Conservation (phyloP, 805 yeast species). For the Ogataea pignaliae region DNA sequence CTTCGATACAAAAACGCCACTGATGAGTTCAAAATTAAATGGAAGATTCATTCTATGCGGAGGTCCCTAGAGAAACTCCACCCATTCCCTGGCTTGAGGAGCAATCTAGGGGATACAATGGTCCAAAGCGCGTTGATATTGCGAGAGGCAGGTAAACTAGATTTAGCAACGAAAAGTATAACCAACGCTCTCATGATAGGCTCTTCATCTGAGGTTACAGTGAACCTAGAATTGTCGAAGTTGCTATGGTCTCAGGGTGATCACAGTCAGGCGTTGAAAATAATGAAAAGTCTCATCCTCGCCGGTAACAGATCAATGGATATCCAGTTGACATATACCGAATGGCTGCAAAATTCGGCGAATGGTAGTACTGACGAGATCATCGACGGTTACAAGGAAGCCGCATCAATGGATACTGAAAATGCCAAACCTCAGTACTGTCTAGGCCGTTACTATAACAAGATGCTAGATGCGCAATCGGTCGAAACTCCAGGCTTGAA, state of each 20-base stretch:
- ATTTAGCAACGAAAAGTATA: conserved; percentile 65
- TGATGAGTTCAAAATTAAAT: conserved; percentile 39
- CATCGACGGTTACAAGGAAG: conserved; percentile 59
- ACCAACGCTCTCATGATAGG: conserved; percentile 52
- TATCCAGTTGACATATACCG: conserved; percentile 72
- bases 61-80: conserved; percentile 31
- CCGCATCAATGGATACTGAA: conserved; percentile 46
- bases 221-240: conserved; percentile 74
- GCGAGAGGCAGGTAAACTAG: conserved; percentile 62
- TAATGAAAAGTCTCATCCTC: conserved; percentile 40
- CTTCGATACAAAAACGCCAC: conserved; percentile 22
- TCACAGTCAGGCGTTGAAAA: conserved; percentile 74
- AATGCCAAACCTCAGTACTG: conserved; percentile 76
- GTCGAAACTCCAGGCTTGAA: conserved; percentile 25
- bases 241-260: conserved; percentile 89
- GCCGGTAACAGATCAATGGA: conserved; percentile 19
- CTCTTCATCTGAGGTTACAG: conserved; percentile 31
- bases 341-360: conserved; percentile 85
- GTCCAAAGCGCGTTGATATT: conserved; percentile 60
- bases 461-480: conserved; percentile 62
- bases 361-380: conserved; percentile 75
- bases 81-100: conserved; percentile 17
- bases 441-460: conserved; percentile 74
- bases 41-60: conserved; percentile 43
- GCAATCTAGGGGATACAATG: conserved; percentile 46